phyloP scores from a whole-genome alignment of 805 yeast species.

The Pichia pseudocactophila region DNA sequence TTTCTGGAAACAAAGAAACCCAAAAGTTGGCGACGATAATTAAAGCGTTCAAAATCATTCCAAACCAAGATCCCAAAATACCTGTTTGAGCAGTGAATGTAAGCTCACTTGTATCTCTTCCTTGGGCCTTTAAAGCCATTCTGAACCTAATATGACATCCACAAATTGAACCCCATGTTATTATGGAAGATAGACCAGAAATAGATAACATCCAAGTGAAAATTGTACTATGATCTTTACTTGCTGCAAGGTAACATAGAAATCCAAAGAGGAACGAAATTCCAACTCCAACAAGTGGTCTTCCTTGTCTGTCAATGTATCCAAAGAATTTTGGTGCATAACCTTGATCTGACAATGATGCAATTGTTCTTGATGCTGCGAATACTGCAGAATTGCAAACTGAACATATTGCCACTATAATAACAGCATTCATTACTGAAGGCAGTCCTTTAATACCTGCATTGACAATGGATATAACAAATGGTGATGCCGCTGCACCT shows the following conservation, averaged over 20 bases:
- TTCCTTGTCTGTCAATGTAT: conserved; percentile 47
- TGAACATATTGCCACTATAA: conserved; percentile 45
- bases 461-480: conserved; percentile 49
- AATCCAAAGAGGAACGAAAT: conserved; percentile 48
- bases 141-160: conserved; percentile 52
- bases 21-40: conserved; percentile 74
- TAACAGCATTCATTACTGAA: conserved; percentile 51
- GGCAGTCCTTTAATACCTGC: conserved; percentile 48
- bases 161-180: conserved; percentile 53
- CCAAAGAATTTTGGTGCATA: conserved; percentile 52
- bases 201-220: conserved; percentile 59
- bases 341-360: conserved; percentile 47
- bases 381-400: conserved; percentile 53
- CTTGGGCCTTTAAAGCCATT: conserved; percentile 45
- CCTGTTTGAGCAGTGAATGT: conserved; percentile 34
- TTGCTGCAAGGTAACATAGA: conserved; percentile 53
- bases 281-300: conserved; percentile 44
- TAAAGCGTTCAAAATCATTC: conserved; percentile 51
- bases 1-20: conserved; percentile 68
- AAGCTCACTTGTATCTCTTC: conserved; percentile 24
- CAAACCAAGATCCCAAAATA: conserved; percentile 49
- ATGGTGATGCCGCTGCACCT: conserved; percentile 58
- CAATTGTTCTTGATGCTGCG: conserved; percentile 45
- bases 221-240: conserved; percentile 32
- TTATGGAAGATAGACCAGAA: conserved; percentile 51